Evolutionary conservation across 2,329 filamentous ascomycete genomes (phyloP).

Genomic region (Colletotrichum orchidophilum): DNA sequence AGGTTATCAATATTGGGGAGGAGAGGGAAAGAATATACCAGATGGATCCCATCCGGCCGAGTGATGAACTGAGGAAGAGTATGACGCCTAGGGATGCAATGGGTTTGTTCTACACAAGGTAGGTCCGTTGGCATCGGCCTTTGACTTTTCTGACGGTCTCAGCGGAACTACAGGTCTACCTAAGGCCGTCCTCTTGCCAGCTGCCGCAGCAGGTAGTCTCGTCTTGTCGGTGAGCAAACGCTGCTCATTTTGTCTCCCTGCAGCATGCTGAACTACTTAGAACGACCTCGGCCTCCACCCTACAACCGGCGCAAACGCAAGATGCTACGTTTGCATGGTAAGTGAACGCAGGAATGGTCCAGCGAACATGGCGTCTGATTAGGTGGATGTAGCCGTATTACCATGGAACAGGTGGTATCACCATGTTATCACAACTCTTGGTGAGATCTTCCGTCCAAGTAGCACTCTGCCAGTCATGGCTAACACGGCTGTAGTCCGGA

Average conservation of each 20-base stretch:
- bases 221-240: neutral
- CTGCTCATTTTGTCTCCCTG: neutral
- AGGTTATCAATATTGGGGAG: constrained; percentile 58
- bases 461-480: constrained; percentile 38
- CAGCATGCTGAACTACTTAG: neutral
- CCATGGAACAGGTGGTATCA: constrained; percentile 77
- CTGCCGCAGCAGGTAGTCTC: constrained; percentile 48
- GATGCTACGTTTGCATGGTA: constrained; percentile 27
- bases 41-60: constrained; percentile 60
- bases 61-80: constrained; percentile 62
- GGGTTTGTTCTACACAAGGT: constrained; percentile 73
- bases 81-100: constrained; percentile 64
- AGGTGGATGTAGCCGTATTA: constrained; percentile 56
- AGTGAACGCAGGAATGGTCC: neutral
- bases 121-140: accelerated
- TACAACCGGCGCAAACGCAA: neutral
- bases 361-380: neutral
- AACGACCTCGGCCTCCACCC: neutral
- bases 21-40: constrained; percentile 47
- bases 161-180: constrained; percentile 80
- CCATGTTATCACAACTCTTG: constrained; percentile 63
- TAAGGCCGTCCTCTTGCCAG: constrained; percentile 73
- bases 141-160: neutral
- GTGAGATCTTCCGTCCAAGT: constrained; percentile 48
- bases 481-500: constrained; percentile 38